These are phyloP conservation scores for Russula emetica DNA, from an alignment of 768 basidiomycete genomes.

Conservation along the genomic window DNA sequence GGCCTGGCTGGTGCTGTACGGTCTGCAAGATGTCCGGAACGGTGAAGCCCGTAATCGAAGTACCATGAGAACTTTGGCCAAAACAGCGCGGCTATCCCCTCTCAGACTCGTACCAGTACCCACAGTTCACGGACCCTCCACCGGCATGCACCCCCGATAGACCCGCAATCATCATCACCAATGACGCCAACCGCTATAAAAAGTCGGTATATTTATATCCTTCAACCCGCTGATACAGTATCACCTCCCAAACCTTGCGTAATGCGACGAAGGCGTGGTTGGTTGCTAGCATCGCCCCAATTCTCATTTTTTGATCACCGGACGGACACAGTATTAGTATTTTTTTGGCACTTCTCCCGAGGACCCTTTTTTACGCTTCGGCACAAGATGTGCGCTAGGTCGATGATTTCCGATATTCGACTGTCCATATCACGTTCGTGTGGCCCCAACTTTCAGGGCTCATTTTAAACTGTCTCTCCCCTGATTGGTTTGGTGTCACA, in stretches of 20 bases:
- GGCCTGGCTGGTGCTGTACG: conserved; percentile 8
- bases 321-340: conserved; percentile 1
- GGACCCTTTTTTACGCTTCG: conserved; percentile 6
- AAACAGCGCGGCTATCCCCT: conserved; percentile 6
- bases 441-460: neutral
- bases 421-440: conserved; percentile 27
- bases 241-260: neutral
- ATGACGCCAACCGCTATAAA: conserved; percentile 1
- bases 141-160: conserved; percentile 17
- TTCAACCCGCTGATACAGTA: neutral
- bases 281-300: conserved; percentile 12
- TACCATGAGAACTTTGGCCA: conserved; percentile 16
- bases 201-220: conserved; percentile 1
- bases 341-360: neutral
- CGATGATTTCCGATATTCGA: conserved; percentile 15
- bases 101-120: neutral
- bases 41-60: conserved; percentile 25
- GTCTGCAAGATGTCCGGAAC: conserved; percentile 13
- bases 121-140: neutral
- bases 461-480: neutral
- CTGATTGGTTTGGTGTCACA: neutral
- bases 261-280: conserved; percentile 4
- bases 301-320: neutral
- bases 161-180: neutral
- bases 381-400: conserved; percentile 10